Evolutionary conservation across 306 rosid genomes (phyloP).

Genomic region (Begonia masoniana): DNA sequence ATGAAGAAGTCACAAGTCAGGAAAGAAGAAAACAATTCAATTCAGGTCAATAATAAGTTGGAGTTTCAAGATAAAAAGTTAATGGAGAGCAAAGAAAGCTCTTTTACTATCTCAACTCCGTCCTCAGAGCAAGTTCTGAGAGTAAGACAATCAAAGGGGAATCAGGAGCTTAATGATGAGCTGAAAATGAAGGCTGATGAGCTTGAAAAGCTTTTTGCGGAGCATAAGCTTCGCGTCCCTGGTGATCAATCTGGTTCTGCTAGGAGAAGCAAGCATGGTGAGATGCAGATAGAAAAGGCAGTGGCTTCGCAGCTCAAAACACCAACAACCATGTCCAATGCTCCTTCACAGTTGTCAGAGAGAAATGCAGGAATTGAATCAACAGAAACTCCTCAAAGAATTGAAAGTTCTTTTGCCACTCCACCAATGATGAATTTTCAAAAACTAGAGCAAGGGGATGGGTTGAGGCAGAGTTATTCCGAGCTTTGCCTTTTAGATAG

Average conservation of each 20-base stretch:
- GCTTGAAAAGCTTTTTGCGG: constrained; percentile 94
- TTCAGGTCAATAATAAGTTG: constrained; percentile 30
- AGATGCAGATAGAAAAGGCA: constrained; percentile 37
- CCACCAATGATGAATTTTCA: constrained; percentile 17
- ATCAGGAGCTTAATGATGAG: constrained; percentile 84
- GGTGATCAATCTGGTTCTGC: constrained; percentile 68
- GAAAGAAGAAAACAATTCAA: constrained; percentile 31
- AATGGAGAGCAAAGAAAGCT: constrained; percentile 30
- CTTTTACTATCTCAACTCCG: constrained; percentile 12
- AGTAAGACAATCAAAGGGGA: constrained; percentile 75
- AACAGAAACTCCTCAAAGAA: constrained; percentile 25
- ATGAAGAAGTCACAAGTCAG: constrained; percentile 29
- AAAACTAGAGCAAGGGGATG: constrained; percentile 44
- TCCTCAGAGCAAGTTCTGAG: constrained; percentile 57
- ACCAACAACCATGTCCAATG: constrained; percentile 32
- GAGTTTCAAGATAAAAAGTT: constrained; percentile 30
- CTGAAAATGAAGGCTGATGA: constrained; percentile 93
- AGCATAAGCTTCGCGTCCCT: constrained; percentile 91
- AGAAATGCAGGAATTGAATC: constrained; percentile 27
- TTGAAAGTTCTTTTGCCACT: constrained; percentile 20
- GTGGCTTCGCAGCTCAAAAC: constrained; percentile 30
- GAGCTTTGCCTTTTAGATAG: constrained; percentile 4
- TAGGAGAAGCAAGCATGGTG: constrained; percentile 39
- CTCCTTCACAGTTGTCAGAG: constrained; percentile 30
- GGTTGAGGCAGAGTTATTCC: background rate